phyloP scores from a whole-genome alignment of 139 green algal genomes.

The Zygnema circumcarinatum region DNA sequence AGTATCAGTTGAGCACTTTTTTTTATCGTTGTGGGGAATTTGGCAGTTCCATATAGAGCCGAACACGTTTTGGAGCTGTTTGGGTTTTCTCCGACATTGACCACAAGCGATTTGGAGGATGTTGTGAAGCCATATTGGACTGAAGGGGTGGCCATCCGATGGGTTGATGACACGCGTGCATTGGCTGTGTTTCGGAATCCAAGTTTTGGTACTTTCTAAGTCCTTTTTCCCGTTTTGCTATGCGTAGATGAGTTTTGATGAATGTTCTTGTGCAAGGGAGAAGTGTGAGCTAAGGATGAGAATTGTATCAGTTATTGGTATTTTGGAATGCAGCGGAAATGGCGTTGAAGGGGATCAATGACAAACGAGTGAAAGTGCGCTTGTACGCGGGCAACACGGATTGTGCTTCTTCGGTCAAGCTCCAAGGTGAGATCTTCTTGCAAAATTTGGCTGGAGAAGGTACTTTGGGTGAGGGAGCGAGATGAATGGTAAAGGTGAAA shows the following conservation, averaged over 20 bases:
- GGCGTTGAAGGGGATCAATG: slow-evolving; percentile 9
- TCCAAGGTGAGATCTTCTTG: neutral
- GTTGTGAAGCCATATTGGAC: neutral
- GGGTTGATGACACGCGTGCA: slow-evolving; percentile 29
- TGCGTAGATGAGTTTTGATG: no score
- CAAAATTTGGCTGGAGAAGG: no score
- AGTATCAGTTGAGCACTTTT: no score
- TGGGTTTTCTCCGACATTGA: slow-evolving; percentile 16
- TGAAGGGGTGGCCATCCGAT: slow-evolving; percentile 12
- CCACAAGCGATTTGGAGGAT: slow-evolving; percentile 16
- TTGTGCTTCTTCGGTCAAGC: neutral
- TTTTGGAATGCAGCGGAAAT: no score
- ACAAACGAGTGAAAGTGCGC: slow-evolving; percentile 12
- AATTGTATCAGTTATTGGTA: no score
- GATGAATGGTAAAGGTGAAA: no score
- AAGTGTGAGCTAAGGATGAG: no score
- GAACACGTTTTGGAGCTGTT: slow-evolving; percentile 26
- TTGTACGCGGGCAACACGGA: neutral
- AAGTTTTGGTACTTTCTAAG: slow-evolving; percentile 2
- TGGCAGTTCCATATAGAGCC: neutral
- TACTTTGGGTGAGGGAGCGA: no score
- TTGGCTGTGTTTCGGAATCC: slow-evolving; percentile 23
- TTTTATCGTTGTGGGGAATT: no score
- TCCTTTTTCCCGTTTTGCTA: no score
- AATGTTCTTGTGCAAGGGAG: no score